Percentiles rank a stretch among this genome's conserved stretches.
Evolutionary conservation across 352 stramenopile genomes (phyloP).

Genomic region (Blastocystis sp.): DNA sequence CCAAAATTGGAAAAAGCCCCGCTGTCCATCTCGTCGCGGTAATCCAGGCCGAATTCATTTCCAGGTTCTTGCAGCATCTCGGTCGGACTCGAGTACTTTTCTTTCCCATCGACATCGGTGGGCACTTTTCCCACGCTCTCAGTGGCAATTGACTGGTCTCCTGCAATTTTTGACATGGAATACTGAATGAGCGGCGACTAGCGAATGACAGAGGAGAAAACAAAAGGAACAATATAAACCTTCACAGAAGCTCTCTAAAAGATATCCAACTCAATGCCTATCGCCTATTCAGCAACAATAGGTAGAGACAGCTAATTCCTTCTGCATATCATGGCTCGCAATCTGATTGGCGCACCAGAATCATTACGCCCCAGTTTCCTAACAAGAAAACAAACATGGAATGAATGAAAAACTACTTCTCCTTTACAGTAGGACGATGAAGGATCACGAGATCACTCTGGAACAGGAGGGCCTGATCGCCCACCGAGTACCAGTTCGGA

Average conservation of each 20-base stretch:
- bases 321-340: neutral
- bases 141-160: neutral
- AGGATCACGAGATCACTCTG: neutral
- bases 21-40: neutral
- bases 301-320: neutral
- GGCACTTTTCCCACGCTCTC: neutral
- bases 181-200: neutral
- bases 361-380: neutral
- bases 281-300: neutral
- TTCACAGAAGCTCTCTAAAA: neutral
- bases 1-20: neutral
- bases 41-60: neutral
- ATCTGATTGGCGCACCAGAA: slow-evolving; percentile 57
- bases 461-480: slow-evolving; percentile 34
- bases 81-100: neutral
- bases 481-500: slow-evolving; percentile 38
- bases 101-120: no score
- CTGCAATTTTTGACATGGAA: neutral
- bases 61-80: neutral
- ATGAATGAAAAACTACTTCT: no score
- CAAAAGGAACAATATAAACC: neutral
- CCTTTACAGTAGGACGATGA: neutral
- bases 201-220: neutral
- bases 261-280: neutral
- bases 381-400: neutral